These are phyloP conservation scores for Fragaria nilgerrensis DNA, from an alignment of 306 rosid species.

Conservation along the genomic window DNA sequence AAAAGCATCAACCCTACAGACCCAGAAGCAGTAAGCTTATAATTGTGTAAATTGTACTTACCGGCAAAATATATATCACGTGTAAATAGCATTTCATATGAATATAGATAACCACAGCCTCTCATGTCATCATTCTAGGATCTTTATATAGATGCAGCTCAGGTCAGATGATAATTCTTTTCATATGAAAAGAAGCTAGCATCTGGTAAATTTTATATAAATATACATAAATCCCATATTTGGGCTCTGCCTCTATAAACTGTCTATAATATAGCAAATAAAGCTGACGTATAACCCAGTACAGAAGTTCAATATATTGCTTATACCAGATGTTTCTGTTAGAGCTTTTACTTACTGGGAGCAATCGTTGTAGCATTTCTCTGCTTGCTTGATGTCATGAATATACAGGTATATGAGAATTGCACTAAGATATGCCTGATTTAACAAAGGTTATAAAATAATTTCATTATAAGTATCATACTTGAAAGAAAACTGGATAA, in stretches of 20 bases:
- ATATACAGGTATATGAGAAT: conserved; percentile 80
- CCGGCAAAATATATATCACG: not conserved
- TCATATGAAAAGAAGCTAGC: not conserved
- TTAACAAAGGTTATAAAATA: conserved; percentile 17
- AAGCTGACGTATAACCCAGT: not conserved
- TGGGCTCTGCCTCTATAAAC: not conserved
- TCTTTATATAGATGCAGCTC: not conserved
- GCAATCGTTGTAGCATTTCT: conserved; percentile 91
- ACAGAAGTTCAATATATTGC: not conserved
- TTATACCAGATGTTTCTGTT: not conserved
- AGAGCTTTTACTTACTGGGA: conserved; percentile 64
- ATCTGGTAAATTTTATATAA: not conserved
- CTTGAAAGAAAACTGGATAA: not conserved
- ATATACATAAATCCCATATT: not conserved
- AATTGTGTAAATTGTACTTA: not conserved
- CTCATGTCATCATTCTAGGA: conserved; percentile 9
- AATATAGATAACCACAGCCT: not conserved
- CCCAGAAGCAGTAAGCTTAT: not conserved
- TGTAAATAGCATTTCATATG: not conserved
- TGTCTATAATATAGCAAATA: not conserved
- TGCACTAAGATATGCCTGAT: conserved; percentile 92
- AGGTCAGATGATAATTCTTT: not conserved
- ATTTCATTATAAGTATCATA: not conserved
- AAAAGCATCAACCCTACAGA: conserved; percentile 75
- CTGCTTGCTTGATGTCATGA: conserved; percentile 85